phyloP scores from a whole-genome alignment of 768 basidiomycete genomes.

The Hericium coralloides region DNA sequence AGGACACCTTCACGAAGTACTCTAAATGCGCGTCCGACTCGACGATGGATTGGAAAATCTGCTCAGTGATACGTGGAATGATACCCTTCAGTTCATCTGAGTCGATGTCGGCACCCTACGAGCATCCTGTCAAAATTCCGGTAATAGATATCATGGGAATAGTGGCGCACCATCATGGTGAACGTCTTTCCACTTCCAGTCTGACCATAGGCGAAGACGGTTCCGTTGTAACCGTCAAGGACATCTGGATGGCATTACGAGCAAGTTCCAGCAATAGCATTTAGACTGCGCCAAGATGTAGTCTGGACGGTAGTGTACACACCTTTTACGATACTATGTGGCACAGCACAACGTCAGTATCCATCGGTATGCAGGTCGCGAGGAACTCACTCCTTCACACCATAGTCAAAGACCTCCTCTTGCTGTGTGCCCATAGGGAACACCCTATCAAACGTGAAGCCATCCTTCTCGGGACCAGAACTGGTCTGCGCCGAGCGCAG shows the following conservation, averaged over 20 bases:
- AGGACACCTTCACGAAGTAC: constrained; percentile 98
- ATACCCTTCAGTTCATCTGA: constrained; percentile 89
- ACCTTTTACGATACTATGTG: constrained; percentile 82
- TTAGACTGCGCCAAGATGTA: neutral
- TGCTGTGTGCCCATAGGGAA: constrained; percentile 91
- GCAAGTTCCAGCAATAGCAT: neutral
- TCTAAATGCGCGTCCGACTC: constrained; percentile 92
- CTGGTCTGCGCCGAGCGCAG: constrained; percentile 61
- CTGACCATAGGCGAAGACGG: constrained; percentile 83
- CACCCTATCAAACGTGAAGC: constrained; percentile 95
- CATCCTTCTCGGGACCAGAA: constrained; percentile 89
- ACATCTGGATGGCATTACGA: constrained; percentile 57
- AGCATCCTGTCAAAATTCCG: neutral
- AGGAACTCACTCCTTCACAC: constrained; percentile 85
- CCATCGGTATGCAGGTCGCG: neutral
- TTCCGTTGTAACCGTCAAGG: constrained; percentile 97
- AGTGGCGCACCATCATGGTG: constrained; percentile 85
- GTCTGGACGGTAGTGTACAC: neutral
- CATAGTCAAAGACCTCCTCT: constrained; percentile 95
- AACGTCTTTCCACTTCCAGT: constrained; percentile 89
- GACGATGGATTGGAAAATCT: constrained; percentile 97
- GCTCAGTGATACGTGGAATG: constrained; percentile 96
- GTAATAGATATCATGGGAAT: neutral
- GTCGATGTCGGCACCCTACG: constrained; percentile 94
- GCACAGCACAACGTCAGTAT: neutral